Base-by-base conservation (phyloP, 2,329 filamentous ascomycete species). In the Microsporum ferrugineum region DNA sequence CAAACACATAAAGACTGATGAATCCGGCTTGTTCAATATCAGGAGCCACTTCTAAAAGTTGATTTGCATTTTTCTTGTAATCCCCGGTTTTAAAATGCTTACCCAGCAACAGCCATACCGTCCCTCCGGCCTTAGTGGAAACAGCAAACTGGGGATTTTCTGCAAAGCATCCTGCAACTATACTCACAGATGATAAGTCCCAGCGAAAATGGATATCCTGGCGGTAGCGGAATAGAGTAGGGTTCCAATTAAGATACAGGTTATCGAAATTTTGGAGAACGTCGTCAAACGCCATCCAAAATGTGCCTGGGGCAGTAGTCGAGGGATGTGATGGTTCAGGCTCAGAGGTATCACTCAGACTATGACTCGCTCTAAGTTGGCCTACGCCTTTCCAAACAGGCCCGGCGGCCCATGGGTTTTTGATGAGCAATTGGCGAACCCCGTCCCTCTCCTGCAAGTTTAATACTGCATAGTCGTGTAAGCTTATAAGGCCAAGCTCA, bases 191-290 rank as follows among this genome's bases (percentile, higher is more conserved):
- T n/a, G 76, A 72, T n/a, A 86, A 71, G 62, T 86, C 80, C 94
- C 94, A 99, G 1, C 81, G 80, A 69, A 97, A 95, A 73, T 99
- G 94, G 61, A 91, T 84, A 68, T 99, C 91, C 72, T 96, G 87
- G 6, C 91, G 85, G 70, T 88, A 77, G 1, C 78, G 78, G 74
- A 99, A 99, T 0, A 96, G 78, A 0, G 82, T 81, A 0, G 94
- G 91, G 66, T 96, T 96, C 94, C 94, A 99, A 74, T 97, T 99
- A 60, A 99, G 79, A 72, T 97, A 99, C 66, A 99, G 84, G 17
- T 91, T 95, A 71, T 97, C 91, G 65, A 96, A 99, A 70, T 96
- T 86, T 68, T 96, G 91, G 39, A 89, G 82, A 2, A 96, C 85
- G 65, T 91, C 88, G 66, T 95, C 88, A 33, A 94, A 84, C 29